Evolutionary conservation across 306 rosid genomes (phyloP).

Genomic region (Hippophae rhamnoides): DNA sequence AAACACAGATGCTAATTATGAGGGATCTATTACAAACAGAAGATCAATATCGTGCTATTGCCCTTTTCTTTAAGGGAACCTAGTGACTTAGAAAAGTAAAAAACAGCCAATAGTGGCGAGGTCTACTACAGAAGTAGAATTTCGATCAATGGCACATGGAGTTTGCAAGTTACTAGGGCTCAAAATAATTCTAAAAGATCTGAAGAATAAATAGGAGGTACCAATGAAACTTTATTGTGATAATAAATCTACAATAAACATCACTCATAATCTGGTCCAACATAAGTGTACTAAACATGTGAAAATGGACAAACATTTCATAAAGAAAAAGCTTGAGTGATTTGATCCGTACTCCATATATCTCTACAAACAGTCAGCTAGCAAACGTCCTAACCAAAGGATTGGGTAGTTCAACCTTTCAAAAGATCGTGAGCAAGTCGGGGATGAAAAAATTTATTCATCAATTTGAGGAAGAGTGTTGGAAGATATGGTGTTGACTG

Average conservation of each 20-base stretch:
- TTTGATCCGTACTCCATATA: not conserved
- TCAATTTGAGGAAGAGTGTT: not conserved
- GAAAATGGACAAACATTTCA: no score
- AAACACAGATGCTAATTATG: not conserved
- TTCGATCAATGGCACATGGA: not conserved
- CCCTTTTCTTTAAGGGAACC: not conserved
- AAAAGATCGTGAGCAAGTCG: not conserved
- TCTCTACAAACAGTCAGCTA: not conserved
- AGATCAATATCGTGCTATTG: not conserved
- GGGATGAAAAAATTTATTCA: not conserved
- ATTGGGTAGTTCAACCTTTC: not conserved
- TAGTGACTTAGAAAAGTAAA: not conserved
- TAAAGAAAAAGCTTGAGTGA: not conserved
- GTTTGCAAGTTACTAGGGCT: not conserved
- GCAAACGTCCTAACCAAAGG: not conserved
- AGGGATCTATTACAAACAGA: not conserved
- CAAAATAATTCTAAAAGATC: not conserved
- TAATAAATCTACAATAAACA: not conserved
- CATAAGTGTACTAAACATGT: not conserved
- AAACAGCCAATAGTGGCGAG: not conserved
- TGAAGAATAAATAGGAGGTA: not conserved
- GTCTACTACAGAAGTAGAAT: not conserved
- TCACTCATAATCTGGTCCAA: not conserved
- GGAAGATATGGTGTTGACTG: no score
- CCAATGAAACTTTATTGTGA: not conserved